Evolutionary conservation across 331 rosid species (phyloP), one percentile per base, ranked within the genome.

Genomic region (Quercus phellos): DNA sequence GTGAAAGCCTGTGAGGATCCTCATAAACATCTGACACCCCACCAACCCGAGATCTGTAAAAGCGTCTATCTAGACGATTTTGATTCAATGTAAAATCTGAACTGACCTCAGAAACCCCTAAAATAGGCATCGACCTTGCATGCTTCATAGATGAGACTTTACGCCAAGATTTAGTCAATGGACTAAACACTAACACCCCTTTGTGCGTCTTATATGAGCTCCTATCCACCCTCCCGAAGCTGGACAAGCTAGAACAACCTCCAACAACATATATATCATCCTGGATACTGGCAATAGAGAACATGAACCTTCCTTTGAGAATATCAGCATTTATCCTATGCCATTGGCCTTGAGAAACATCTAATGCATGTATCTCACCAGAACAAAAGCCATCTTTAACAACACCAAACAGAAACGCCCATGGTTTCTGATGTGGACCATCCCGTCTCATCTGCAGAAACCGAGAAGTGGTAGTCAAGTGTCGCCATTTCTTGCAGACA

Each of bases 1-100:
- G 77, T 10, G 98, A 95, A 77, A 93, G 93, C 90, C 94, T 87
- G 77, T 93, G 98, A 32, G 99, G 99, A 84, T 95, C 99, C 92
- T 95, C 99, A 56, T 93, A 95, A 79, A 95, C 94, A 29, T 93
- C 98, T n/a, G 93, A 93, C 24, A 90, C 87, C 78, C 98, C 97
- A 72, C 98, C 92, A 51, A 85, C 82, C 80, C 90, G 90, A 46
- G 99, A 84, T 84, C 92, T 84, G 50, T 90, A 87, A 72, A 83
- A 80, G 16, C 97, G 98, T 75, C 91, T 88, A 78, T 94, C 99
- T 88, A 86, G 97, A 79, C 93, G 88, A 72, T 74, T 84, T 82
- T 88, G 96, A 80, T 82, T 82, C 29, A 63, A 16, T 73, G 96
- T 82, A 84, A 91, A 88, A 63, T 93, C 94, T 55, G 85, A 76